Evolutionary conservation across 352 stramenopile species (phyloP).

Genomic region (Globisporangium megalacanthum): DNA sequence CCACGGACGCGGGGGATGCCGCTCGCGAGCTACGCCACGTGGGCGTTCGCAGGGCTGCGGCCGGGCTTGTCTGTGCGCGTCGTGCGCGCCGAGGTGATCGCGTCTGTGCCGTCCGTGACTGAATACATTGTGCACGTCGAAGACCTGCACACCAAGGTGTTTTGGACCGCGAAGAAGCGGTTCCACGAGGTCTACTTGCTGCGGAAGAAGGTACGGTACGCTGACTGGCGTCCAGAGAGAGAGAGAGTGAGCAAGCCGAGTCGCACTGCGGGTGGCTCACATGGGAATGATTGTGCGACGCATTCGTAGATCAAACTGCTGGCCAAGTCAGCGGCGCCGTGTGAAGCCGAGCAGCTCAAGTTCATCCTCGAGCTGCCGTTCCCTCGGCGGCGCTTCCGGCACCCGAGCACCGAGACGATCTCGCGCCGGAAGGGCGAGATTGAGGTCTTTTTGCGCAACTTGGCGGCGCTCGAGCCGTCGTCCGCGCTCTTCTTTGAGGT

Average conservation of each 20-base stretch:
- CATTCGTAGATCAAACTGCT: constrained; percentile 30
- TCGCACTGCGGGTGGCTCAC: too few species aligned
- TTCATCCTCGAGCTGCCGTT: constrained; percentile 74
- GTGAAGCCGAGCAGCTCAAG: constrained; percentile 59
- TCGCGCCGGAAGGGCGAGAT: constrained; percentile 50
- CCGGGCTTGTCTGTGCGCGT: constrained; percentile 69
- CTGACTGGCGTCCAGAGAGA: neutral
- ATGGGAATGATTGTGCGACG: neutral
- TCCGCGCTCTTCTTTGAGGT: constrained; percentile 51
- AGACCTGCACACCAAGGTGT: constrained; percentile 75
- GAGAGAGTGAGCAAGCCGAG: too few species aligned
- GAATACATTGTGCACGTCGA: constrained; percentile 76
- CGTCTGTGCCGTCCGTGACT: constrained; percentile 49
- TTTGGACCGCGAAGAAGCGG: constrained; percentile 80
- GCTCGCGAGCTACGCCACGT: constrained; percentile 49
- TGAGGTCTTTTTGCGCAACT: constrained; percentile 69
- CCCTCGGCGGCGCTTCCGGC: constrained; percentile 50
- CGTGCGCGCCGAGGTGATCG: constrained; percentile 51
- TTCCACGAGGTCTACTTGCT: constrained; percentile 72
- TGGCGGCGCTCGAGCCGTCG: constrained; percentile 55
- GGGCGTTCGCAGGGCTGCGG: constrained; percentile 38
- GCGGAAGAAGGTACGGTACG: constrained; percentile 42
- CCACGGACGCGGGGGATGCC: constrained; percentile 32
- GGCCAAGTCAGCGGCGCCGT: constrained; percentile 26
- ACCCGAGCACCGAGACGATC: constrained; percentile 35